Evolutionary conservation across 1,284 basidiomycete genomes (phyloP), one percentile per base, ranked within the genome.

Genomic region (Trichosporon faecale): DNA sequence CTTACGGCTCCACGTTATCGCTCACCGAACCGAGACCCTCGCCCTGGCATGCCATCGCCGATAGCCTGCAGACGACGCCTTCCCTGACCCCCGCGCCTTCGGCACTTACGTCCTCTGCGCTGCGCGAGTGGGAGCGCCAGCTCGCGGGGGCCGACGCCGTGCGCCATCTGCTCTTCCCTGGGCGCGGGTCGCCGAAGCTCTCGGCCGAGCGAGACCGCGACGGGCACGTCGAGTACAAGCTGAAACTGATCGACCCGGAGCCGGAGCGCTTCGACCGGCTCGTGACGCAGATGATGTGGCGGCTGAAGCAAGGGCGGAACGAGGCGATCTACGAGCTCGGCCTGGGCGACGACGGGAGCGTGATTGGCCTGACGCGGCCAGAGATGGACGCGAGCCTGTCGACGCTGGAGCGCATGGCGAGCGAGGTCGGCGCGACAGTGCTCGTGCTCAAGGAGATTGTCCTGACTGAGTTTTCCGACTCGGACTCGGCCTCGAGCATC

Each of bases 251-350:
- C 65, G 78, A 82, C 55, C 81, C 83, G 37, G 78, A 77, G 2
- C 76, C 80, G 5, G 83, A 85, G 64, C 79, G 85, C 12, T 85
- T 85, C 70, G 84, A 84, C 68, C 76, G 81, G 49, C 89, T 97
- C 18, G 91, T 94, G 68, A 96, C 94, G 1, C 94, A 97, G 84
- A 89, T 96, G 82, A 94, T 95, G 82, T 97, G 95, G 94, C 88
- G 94, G 3, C 87, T 97, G 3, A 89, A 95, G 65, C 92, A 96
- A 82, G 94, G 94, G 16, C 90, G 91, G 3, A 94, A 94, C 4
- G 91, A 93, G 78, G 94, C 94, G 0, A 92, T 94, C 80, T 97
- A 97, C 77, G 94, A 96, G 80, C 88, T 97, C 18, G 95, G 94
- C 16, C 90, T 97, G 0, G 80, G 85, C 5, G 94, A 97, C 79